Evolutionary conservation across 1,284 basidiomycete genomes (phyloP), one percentile per base, ranked within the genome.

Genomic region (Boletus calvinii): DNA sequence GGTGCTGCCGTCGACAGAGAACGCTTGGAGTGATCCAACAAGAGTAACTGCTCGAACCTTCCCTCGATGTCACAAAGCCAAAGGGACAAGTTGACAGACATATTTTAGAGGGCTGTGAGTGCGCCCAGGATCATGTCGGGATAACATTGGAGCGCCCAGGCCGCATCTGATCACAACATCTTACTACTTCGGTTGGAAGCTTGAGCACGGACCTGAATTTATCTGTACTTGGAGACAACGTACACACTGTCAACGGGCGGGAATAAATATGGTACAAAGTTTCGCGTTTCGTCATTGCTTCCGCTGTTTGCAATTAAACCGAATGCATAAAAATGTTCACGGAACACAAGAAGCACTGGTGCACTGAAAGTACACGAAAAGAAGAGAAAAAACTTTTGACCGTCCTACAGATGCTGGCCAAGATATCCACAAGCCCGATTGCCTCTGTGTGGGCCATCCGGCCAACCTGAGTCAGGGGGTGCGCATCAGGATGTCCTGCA

Each of bases 141-240:
- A 31, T 29, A 30, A 39, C 13, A 17, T 36, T 42, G 29, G 22
- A 22, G 29, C 41, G 48, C 3, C 26, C 2, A n/a, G 39, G 29
- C 12, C 31, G 20, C 24, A 45, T 47, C 38, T 40, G 30, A 13
- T 13, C 29, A n/a, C n/a, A n/a, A n/a, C n/a, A n/a, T n/a, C n/a
- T n/a, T n/a, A n/a, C n/a, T n/a, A n/a, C n/a, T n/a, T n/a, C n/a
- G n/a, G n/a, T n/a, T n/a, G n/a, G n/a, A n/a, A n/a, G n/a, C n/a
- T n/a, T n/a, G n/a, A 3, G 29, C 6, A 46, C 12, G 53, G 52
- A 43, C 67, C 64, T 66, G 55, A 66, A 69, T 66, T 52, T 69
- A 55, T 32, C 67, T 61, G 31, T 48, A 53, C 58, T 61, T 38
- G 53, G 60, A 20, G 9, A 53, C 52, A 50, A 55, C 45, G 55